Evolutionary conservation across 1,139 yeast genomes (phyloP).

Genomic region (Zygosaccharomyces sapae): DNA sequence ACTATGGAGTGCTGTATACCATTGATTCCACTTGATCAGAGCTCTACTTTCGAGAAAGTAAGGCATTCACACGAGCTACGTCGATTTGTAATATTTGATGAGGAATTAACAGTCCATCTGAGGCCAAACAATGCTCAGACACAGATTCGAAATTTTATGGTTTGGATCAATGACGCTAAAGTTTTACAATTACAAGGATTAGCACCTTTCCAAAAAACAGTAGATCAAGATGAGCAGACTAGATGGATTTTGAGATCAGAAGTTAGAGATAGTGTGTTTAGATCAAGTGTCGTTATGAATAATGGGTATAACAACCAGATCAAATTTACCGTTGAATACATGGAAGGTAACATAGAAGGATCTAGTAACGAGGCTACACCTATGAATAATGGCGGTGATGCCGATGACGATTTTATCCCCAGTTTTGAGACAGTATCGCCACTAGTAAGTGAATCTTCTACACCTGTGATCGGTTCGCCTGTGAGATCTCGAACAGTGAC

Average conservation of each 20-base stretch:
- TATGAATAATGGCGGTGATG: slow-evolving; percentile 1
- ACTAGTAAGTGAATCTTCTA: background rate
- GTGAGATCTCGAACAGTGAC: background rate
- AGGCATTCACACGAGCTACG: slow-evolving; percentile 22
- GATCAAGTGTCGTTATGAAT: slow-evolving; percentile 34
- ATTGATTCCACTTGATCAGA: slow-evolving; percentile 11
- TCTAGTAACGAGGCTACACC: background rate
- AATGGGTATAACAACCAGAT: slow-evolving; percentile 32
- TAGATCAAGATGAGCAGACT: slow-evolving; percentile 4
- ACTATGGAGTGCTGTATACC: slow-evolving; percentile 27
- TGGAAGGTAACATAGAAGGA: background rate
- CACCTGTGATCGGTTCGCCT: background rate
- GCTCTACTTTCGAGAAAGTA: slow-evolving; percentile 10
- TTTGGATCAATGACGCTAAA: slow-evolving; percentile 32
- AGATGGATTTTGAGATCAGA: slow-evolving; percentile 22
- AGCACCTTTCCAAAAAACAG: slow-evolving; percentile 11
- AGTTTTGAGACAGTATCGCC: slow-evolving; percentile 28
- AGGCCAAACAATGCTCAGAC: slow-evolving; percentile 8
- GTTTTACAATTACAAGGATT: slow-evolving; percentile 16
- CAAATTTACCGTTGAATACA: slow-evolving; percentile 19
- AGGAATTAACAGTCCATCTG: slow-evolving; percentile 22
- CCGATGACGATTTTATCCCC: slow-evolving; percentile 17
- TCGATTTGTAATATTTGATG: slow-evolving; percentile 33
- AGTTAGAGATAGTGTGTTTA: slow-evolving; percentile 23
- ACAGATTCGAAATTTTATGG: slow-evolving; percentile 15